phyloP scores from a whole-genome alignment of 106 monocot species.

The Gastrodia elata region DNA sequence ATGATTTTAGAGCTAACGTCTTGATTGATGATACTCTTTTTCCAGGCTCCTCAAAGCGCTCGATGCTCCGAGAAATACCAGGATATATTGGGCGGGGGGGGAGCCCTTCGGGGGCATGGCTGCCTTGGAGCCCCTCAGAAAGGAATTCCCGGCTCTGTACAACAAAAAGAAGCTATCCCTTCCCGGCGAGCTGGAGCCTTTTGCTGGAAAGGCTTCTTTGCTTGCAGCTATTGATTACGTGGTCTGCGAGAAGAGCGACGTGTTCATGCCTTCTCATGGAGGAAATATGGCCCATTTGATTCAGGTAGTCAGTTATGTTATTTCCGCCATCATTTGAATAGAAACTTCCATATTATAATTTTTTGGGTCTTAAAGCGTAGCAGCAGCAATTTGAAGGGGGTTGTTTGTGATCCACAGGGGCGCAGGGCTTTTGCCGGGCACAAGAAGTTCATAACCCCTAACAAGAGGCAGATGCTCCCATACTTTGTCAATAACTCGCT shows the following conservation, averaged over 20 bases:
- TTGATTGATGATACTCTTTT: background rate
- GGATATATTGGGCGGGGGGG: slow-evolving; percentile 90
- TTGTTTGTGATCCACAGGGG: slow-evolving; percentile 40
- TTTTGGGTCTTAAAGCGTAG: no score
- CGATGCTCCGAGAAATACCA: slow-evolving; percentile 49
- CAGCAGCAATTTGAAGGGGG: no score
- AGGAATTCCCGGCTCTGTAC: slow-evolving; percentile 65
- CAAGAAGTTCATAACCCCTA: slow-evolving; percentile 77
- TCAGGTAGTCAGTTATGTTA: slow-evolving; percentile 1
- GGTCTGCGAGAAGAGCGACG: slow-evolving; percentile 71
- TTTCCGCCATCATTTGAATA: background rate
- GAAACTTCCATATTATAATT: no score
- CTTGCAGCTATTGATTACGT: slow-evolving; percentile 91
- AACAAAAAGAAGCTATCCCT: slow-evolving; percentile 67
- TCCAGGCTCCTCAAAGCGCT: slow-evolving; percentile 72
- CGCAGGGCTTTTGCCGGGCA: slow-evolving; percentile 68
- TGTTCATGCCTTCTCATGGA: slow-evolving; percentile 93
- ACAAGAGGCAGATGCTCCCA: slow-evolving; percentile 80
- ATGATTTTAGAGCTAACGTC: no score
- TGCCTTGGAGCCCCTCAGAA: slow-evolving; percentile 41
- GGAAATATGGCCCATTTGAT: slow-evolving; percentile 85
- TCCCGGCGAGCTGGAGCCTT: slow-evolving; percentile 53
- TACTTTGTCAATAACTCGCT: slow-evolving; percentile 61
- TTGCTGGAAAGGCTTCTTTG: slow-evolving; percentile 49
- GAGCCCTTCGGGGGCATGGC: slow-evolving; percentile 64